Base-by-base conservation (phyloP, 1,284 basidiomycete genomes). In the Inonotus hispidus region DNA sequence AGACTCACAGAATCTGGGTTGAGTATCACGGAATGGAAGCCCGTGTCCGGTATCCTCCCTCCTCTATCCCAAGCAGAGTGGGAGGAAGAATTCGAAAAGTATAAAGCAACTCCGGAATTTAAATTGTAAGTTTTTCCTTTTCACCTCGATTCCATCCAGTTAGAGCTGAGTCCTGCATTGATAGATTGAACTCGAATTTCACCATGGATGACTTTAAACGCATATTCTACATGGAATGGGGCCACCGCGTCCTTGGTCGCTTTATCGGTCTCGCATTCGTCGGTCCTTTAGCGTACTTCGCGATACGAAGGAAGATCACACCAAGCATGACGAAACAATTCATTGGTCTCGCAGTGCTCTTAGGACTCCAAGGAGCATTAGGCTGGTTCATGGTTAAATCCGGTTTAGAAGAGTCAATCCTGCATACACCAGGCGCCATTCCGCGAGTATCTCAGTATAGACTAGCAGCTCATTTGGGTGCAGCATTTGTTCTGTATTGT, bases 321-420 rank as follows among this genome's bases (percentile, higher is more conserved):
- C 75, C 78, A 3, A 73, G 81, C 0, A 79, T 93, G 58, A 82
- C 87, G 1, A 73, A 75, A 29, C 85, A 85, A 65, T 81, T 97
- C 29, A 73, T 82, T 13, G 86, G 83, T 1, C 81, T 98, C 64
- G 89, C 88, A 0, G 72, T 85, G 0, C 84, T 97, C 52, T 88
- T 98, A 58, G 95, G 93, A 25, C 87, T 87, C 37, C 93, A 99
- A 73, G 97, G 97, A 43, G 83, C 85, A 16, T 80, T 99, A 21
- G 97, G 97, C 29, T 99, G 97, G 97, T 97, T 97, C 79, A 99
- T 99, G 97, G 97, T 99, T 64, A 92, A 97, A 71, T 96, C 93
- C 10, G 97, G 97, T 1, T 79, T 99, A 11, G 90, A 94, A 68
- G 85, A 93, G 61, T 82, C 90, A 19, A 79, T 94, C 61, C 79